phyloP scores from a whole-genome alignment of 352 stramenopile species.

The Thalassiosira gravida region DNA sequence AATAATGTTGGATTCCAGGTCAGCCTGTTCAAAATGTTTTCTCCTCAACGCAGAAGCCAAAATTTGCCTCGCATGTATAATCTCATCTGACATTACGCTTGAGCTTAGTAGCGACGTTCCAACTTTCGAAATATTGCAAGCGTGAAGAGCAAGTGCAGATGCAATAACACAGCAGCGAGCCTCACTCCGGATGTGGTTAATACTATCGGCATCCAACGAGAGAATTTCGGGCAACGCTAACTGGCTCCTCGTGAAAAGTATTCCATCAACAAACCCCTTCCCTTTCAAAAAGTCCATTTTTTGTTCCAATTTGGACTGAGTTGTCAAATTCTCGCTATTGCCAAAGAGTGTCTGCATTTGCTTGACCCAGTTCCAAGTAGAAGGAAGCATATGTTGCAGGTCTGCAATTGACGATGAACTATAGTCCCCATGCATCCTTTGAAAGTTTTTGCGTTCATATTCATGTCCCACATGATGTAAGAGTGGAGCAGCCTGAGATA shows the following conservation, averaged over 20 bases:
- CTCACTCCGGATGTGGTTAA: constrained; percentile 40
- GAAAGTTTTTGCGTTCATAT: constrained; percentile 46
- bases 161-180: constrained; percentile 55
- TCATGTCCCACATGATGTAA: constrained; percentile 47
- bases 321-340: constrained; percentile 13
- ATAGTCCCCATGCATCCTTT: constrained; percentile 28
- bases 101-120: constrained; percentile 21
- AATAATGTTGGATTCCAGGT: constrained; percentile 37
- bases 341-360: constrained; percentile 8
- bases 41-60: constrained; percentile 31
- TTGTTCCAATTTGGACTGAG: constrained; percentile 36
- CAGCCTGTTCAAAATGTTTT: constrained; percentile 27
- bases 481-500: constrained; percentile 30
- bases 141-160: constrained; percentile 58
- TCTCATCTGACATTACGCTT: constrained; percentile 9
- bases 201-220: constrained; percentile 37
- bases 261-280: constrained; percentile 50
- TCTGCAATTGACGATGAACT: constrained; percentile 15
- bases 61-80: constrained; percentile 14
- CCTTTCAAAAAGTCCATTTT: constrained; percentile 51
- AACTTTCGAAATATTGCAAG: constrained; percentile 45
- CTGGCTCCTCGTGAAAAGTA: constrained; percentile 43
- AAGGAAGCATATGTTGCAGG: constrained; percentile 37
- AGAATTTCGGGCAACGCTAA: constrained; percentile 47
- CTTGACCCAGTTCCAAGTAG: constrained; percentile 43